These are phyloP conservation scores for Fusarium bactridioides DNA, from an alignment of 2,329 filamentous ascomycete species.

Conservation along the genomic window DNA sequence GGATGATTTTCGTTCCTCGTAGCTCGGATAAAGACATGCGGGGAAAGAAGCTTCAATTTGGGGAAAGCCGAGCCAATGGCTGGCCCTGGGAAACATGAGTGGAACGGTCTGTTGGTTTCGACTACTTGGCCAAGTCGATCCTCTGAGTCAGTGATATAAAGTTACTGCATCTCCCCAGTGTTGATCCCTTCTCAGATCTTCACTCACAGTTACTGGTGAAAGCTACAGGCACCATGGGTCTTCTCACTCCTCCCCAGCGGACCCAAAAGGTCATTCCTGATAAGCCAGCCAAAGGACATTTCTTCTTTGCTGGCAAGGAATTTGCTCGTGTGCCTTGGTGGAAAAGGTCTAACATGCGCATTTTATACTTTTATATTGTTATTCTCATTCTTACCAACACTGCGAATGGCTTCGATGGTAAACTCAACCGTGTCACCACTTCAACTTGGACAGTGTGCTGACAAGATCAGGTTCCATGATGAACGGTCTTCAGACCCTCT, in stretches of 20 bases:
- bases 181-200: not conserved
- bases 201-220: not conserved
- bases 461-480: not conserved
- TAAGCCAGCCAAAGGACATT: slow-evolving; percentile 7
- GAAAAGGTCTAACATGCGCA: slow-evolving; percentile 7
- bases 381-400: slow-evolving; percentile 12
- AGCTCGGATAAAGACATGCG: slow-evolving; percentile 15
- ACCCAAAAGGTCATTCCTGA: slow-evolving; percentile 17
- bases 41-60: not conserved
- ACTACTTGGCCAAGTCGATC: no score
- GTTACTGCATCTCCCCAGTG: not conserved
- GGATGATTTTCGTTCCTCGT: slow-evolving; percentile 7
- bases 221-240: not conserved
- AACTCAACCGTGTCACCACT: fast-evolving
- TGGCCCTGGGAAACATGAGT: not conserved
- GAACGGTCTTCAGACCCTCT: slow-evolving; percentile 20
- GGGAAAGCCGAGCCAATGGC: not conserved
- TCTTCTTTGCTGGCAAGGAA: slow-evolving; percentile 15
- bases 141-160: slow-evolving; percentile 6
- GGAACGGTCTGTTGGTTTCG: not conserved
- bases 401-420: slow-evolving; percentile 17
- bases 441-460: fast-evolving
- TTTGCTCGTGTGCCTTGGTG: slow-evolving; percentile 9
- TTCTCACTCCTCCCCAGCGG: slow-evolving; percentile 4
- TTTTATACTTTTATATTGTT: slow-evolving; percentile 7